These are phyloP conservation scores for Elsinoe fawcettii DNA, from an alignment of 2,329 filamentous ascomycete genomes.

Conservation along the genomic window DNA sequence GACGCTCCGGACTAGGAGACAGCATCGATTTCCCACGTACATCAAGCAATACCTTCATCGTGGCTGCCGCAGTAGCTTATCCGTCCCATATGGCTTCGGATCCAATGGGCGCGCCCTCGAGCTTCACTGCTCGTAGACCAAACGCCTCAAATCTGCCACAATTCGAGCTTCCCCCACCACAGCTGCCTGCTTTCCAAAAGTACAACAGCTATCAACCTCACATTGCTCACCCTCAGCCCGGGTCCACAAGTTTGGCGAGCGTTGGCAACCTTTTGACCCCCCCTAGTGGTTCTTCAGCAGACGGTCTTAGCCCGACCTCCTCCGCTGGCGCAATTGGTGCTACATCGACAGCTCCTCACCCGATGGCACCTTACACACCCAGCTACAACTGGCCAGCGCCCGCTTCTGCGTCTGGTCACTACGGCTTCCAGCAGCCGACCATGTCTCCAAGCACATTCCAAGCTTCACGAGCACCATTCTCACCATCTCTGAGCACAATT, in stretches of 20 bases:
- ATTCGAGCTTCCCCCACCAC: constrained; percentile 61
- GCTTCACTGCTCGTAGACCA: constrained; percentile 63
- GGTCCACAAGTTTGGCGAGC: constrained; percentile 42
- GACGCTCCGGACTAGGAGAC: not conserved
- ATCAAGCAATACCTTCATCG: constrained; percentile 39
- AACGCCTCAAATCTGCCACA: constrained; percentile 60
- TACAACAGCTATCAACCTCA: constrained; percentile 31
- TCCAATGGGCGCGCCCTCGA: constrained; percentile 53
- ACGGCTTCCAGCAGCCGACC: constrained; percentile 41
- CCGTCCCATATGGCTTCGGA: constrained; percentile 56
- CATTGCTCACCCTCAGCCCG: constrained; percentile 29
- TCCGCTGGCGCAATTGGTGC: constrained; percentile 52
- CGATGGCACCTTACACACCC: constrained; percentile 51
- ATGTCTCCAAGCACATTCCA: constrained; percentile 42
- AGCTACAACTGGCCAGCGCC: constrained; percentile 54
- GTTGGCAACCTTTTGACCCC: constrained; percentile 57
- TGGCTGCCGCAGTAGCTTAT: constrained; percentile 56
- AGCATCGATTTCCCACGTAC: not conserved
- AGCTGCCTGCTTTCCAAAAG: constrained; percentile 44
- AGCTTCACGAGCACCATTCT: constrained; percentile 48
- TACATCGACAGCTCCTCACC: constrained; percentile 52
- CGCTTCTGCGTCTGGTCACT: constrained; percentile 49
- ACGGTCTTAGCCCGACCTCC: constrained; percentile 55
- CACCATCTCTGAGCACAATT: constrained; percentile 48
- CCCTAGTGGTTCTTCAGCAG: constrained; percentile 51